These are phyloP conservation scores for Fusarium neocosmosporiellum DNA, from an alignment of 2,329 filamentous ascomycete species.

Conservation along the genomic window DNA sequence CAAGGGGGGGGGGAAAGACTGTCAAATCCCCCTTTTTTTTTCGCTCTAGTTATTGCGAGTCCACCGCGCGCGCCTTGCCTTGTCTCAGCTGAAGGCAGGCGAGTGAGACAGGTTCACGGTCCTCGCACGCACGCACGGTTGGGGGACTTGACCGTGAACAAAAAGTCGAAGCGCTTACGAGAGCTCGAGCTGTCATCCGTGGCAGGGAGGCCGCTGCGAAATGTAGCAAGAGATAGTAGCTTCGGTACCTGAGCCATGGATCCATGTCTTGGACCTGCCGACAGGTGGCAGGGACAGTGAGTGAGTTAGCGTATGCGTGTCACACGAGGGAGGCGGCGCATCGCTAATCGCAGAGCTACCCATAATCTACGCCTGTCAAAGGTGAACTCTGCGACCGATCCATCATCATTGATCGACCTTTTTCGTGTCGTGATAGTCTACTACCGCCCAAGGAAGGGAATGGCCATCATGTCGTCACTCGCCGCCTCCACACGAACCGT, in stretches of 20 bases:
- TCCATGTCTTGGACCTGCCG: neutral
- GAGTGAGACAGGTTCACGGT: too few relatives aligned
- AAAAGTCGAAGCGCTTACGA: neutral
- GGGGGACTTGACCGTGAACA: neutral
- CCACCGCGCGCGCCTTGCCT: too few relatives aligned
- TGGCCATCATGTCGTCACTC: constrained; percentile 4
- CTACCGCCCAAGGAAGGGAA: neutral
- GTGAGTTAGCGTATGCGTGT: neutral
- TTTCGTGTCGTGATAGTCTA: neutral
- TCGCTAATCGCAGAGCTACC: neutral
- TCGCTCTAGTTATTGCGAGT: neutral
- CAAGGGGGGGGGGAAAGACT: neutral
- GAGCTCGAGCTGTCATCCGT: neutral
- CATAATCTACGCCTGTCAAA: neutral
- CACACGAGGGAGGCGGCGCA: constrained; percentile 8
- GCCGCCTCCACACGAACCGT: constrained; percentile 3
- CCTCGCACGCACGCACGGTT: neutral
- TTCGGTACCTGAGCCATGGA: neutral
- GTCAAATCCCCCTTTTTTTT: neutral
- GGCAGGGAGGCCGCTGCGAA: neutral
- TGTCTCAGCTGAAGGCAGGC: too few relatives aligned
- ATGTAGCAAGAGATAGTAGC: neutral
- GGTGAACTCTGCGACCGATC: neutral
- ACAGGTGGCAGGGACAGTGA: neutral
- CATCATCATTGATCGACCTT: neutral